Percentiles rank a stretch among this genome's conserved stretches.
Conservation (phyloP, 768 basidiomycete species). For the Suillus lakei region DNA sequence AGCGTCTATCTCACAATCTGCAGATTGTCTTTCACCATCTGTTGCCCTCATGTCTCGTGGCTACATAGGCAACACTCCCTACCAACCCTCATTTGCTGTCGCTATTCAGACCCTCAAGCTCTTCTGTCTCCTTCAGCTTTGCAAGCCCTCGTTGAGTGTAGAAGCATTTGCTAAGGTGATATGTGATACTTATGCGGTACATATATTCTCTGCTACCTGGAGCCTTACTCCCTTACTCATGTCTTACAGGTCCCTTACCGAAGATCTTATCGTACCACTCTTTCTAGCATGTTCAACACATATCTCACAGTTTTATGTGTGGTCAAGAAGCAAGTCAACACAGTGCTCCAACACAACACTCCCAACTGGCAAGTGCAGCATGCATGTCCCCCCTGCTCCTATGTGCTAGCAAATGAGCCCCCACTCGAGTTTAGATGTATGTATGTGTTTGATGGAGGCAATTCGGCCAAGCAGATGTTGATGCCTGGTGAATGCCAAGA, state of each 20-base stretch:
- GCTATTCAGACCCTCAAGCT: slow-evolving; percentile 29
- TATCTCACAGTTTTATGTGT: slow-evolving; percentile 34
- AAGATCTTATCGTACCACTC: slow-evolving; percentile 20
- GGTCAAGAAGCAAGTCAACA: slow-evolving; percentile 27
- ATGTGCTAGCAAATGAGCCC: slow-evolving; percentile 27
- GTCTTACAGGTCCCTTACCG: slow-evolving; percentile 32
- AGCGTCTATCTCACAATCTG: not conserved
- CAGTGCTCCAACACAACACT: slow-evolving; percentile 29
- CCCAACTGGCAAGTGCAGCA: slow-evolving; percentile 37
- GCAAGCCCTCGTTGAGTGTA: slow-evolving; percentile 29
- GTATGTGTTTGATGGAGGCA: slow-evolving; percentile 1
- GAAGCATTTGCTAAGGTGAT: slow-evolving; percentile 33
- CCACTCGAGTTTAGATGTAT: not conserved
- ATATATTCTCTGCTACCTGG: slow-evolving; percentile 6
- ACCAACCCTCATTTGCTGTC: slow-evolving; percentile 22
- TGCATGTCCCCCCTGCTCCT: slow-evolving; percentile 42
- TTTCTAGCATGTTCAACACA: slow-evolving; percentile 40
- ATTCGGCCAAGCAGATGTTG: slow-evolving; percentile 22
- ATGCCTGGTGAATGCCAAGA: slow-evolving; percentile 19
- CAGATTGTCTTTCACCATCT: not conserved
- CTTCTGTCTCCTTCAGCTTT: slow-evolving; percentile 15
- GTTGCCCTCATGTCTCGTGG: not conserved
- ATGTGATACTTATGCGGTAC: slow-evolving; percentile 28
- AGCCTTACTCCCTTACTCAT: slow-evolving; percentile 8
- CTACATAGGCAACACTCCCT: not conserved